Base-by-base conservation (phyloP, 2,329 filamentous ascomycete species). In the Phyllosticta citriasiana region DNA sequence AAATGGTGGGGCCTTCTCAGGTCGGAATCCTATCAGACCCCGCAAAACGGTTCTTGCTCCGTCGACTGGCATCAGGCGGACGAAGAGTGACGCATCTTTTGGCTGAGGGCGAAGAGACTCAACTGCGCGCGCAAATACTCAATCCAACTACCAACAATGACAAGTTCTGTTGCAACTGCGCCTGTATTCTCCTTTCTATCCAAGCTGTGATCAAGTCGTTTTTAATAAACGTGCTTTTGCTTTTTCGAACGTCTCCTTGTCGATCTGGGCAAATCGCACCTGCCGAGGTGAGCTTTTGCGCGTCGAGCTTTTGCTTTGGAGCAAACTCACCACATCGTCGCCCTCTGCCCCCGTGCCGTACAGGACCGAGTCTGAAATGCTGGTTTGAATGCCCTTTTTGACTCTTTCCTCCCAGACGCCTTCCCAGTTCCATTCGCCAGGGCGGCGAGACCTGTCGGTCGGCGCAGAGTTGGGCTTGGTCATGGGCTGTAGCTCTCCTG, bases 351-450 rank as follows among this genome's bases (percentile, higher is more conserved):
- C 77, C 62, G 80, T 81, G 5, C 91, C 90, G 75, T 86, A 97
- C 25, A 97, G 76, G 4, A 90, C 86, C 1, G 85, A 78, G 66
- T 97, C 93, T 0, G 89, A 89, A 57, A 91, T 76, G 69, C 91
- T 96, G 9, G 83, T 81, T 57, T 87, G 83, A 53, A 97, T 84
- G 19, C 88, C 88, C 72, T 88, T 89, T 73, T 84, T 87, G 0
- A 96, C 92, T 60, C 93, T 83, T 65, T 92, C 88, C 71, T 95
- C 89, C 93, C 93, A 99, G 0, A 97, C 93, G 0, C 93, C 92
- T 69, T 96, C 91, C 93, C 93, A 97, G 70, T 96, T 96, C 93
- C 93, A 97, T 68, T 96, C 88, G 6, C 88, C 89, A 0, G 91
- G 91, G 57, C 82, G 79, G 63, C 86, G 77, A 63, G 75, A 83